phyloP scores from a whole-genome alignment of 1,139 yeast genomes.

The Geotrichum histeridarum region DNA sequence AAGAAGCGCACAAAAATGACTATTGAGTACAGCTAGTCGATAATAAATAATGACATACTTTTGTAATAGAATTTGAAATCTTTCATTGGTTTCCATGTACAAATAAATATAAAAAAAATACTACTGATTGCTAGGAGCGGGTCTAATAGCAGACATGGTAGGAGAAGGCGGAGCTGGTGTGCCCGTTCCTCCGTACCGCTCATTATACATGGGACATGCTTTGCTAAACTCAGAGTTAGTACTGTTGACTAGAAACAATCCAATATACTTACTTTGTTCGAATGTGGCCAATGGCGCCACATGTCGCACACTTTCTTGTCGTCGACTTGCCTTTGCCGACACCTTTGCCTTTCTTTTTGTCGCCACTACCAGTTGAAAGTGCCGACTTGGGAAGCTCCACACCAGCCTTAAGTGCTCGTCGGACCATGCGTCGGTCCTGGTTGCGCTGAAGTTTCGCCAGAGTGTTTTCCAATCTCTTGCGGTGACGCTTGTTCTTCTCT shows the following conservation, averaged over 20 bases:
- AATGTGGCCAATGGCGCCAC: conserved; percentile 94
- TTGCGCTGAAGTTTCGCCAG: conserved; percentile 78
- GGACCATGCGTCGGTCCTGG: conserved; percentile 55
- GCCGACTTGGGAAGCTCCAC: conserved; percentile 22
- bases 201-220: conserved; percentile 78
- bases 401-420: conserved; percentile 44
- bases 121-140: conserved; percentile 17
- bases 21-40: conserved; percentile 11
- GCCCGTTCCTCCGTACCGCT: conserved; percentile 29
- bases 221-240: conserved; percentile 35
- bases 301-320: conserved; percentile 81
- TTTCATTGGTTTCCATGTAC: background rate
- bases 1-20: conserved; percentile 13
- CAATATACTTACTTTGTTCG: conserved; percentile 52
- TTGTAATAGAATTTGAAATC: background rate
- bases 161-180: conserved; percentile 3
- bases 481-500: conserved; percentile 72
- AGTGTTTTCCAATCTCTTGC: conserved; percentile 71
- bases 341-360: conserved; percentile 29
- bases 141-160: conserved; percentile 1
- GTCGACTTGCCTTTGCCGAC: conserved; percentile 52
- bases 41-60: background rate
- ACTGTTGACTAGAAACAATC: background rate
- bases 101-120: background rate
- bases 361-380: conserved; percentile 35